Evolutionary conservation across 345 rosid genomes (phyloP), one percentile per base, ranked within the genome.

Genomic region (Heritiera fomes): DNA sequence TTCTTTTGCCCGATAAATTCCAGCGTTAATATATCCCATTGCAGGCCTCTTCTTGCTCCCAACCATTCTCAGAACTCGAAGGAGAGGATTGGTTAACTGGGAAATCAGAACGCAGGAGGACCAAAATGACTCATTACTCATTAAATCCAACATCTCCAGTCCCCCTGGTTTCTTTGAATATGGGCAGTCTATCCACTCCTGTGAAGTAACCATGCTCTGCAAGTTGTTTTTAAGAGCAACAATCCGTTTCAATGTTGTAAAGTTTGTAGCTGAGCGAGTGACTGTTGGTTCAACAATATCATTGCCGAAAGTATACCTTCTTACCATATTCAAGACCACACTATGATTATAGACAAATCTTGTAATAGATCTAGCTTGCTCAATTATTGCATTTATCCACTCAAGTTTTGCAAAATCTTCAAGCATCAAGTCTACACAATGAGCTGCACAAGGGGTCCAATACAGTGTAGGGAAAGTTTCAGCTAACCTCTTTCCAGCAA

Each of bases 361-460:
- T 4, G 98, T 91, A 56, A 96, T 87, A 50, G 94, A 83, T 86
- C 83, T 86, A 77, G 99, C 98, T 79, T 92, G 95, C 77, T 87
- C 92, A 65, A 94, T 86, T 32, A 88, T 83, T 30, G 82, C 86
- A 56, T 84, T 80, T 77, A 96, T 88, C 98, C 95, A 90, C 32
- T 86, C 91, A 71, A 91, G 80, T 76, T 91, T 89, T 38, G 82
- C 74, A 43, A 96, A 87, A 70, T 92, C 97, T 79, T 89, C 94
- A 2, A 96, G 93, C 83, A 96, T 94, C 85, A 86, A 80, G 85
- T 90, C 94, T 43, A 92, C 77, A 82, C 90, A 91, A 59, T 78
- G 88, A 72, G 87, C 87, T 63, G 97, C 93, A 83, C 98, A 94
- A 70, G 98, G 97, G 79, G 94, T 88, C 98, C 98, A 96, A 50